phyloP scores from a whole-genome alignment of 441 rosid genomes.

The Corymbia calophylla region DNA sequence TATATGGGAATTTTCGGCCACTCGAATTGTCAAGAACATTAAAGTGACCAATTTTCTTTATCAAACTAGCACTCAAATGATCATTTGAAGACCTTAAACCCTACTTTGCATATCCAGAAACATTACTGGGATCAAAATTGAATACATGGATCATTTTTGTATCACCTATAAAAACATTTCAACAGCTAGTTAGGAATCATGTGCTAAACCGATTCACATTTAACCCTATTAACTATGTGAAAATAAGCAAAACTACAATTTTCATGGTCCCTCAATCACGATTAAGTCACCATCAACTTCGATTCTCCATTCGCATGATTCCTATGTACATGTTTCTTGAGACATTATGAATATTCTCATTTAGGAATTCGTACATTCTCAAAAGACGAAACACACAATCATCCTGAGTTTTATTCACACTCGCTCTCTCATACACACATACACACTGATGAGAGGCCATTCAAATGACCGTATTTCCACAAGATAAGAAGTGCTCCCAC shows the following conservation, averaged over 20 bases:
- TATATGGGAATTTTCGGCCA: fast-evolving
- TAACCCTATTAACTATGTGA: not conserved
- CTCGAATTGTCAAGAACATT: not conserved
- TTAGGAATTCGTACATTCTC: not conserved
- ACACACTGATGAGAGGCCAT: not conserved
- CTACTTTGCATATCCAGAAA: not conserved
- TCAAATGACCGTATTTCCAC: not conserved
- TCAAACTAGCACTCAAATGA: no score
- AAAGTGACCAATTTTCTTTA: not conserved
- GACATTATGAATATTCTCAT: not conserved
- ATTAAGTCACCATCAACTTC: not conserved
- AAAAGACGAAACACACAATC: not conserved
- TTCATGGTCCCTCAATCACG: not conserved
- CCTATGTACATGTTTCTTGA: not conserved
- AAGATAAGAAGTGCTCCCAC: not conserved
- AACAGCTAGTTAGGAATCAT: not conserved
- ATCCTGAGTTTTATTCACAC: not conserved
- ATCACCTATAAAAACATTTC: not conserved
- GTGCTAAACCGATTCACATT: not conserved
- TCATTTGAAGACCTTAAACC: not conserved
- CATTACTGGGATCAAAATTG: not conserved
- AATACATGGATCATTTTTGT: not conserved
- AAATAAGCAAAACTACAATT: not conserved
- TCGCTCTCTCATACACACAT: not conserved
- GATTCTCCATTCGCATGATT: no score